A percentile compares a stretch with the other conserved stretches of the same genome.
These are phyloP conservation scores for Verbena officinalis DNA, from an alignment of 257 asterid genomes.

Conservation along the genomic window DNA sequence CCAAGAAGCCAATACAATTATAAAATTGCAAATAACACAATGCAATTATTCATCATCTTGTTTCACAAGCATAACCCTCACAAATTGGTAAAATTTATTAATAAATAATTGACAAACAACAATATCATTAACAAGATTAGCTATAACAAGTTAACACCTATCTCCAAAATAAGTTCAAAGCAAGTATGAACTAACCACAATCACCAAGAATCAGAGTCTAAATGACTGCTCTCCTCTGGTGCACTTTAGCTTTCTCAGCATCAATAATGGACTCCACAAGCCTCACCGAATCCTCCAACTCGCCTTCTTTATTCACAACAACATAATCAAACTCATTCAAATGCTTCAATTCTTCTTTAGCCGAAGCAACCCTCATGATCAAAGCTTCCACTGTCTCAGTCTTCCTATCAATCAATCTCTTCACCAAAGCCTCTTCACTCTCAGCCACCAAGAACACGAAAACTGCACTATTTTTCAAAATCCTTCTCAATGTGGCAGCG, in stretches of 20 bases:
- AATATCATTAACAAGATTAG: not conserved
- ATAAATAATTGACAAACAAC: not conserved
- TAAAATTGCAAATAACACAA: not conserved
- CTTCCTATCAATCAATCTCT: constrained; percentile 83
- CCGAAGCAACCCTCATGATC: constrained; percentile 82
- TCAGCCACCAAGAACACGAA: constrained; percentile 86
- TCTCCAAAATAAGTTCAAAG: not conserved
- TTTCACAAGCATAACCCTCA: constrained; percentile 1
- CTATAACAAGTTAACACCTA: constrained; percentile 11
- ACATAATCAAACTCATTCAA: constrained; percentile 86
- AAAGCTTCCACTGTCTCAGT: constrained; percentile 77
- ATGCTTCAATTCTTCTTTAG: constrained; percentile 86
- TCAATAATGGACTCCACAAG: constrained; percentile 81
- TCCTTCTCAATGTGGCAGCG: constrained; percentile 68
- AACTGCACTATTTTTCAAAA: constrained; percentile 64
- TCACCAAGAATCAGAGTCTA: constrained; percentile 19
- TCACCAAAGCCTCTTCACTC: constrained; percentile 94
- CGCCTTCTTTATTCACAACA: constrained; percentile 87
- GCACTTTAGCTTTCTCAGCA: constrained; percentile 94
- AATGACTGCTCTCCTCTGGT: constrained; percentile 56
- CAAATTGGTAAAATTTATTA: not conserved
- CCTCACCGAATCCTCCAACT: constrained; percentile 72
- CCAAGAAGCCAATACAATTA: too few relatives aligned
- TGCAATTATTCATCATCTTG: not conserved
- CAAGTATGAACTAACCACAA: constrained; percentile 25